Evolutionary conservation across 2,329 filamentous ascomycete species (phyloP), one percentile per base, ranked within the genome.

Genomic region (Neobulgaria alba): DNA sequence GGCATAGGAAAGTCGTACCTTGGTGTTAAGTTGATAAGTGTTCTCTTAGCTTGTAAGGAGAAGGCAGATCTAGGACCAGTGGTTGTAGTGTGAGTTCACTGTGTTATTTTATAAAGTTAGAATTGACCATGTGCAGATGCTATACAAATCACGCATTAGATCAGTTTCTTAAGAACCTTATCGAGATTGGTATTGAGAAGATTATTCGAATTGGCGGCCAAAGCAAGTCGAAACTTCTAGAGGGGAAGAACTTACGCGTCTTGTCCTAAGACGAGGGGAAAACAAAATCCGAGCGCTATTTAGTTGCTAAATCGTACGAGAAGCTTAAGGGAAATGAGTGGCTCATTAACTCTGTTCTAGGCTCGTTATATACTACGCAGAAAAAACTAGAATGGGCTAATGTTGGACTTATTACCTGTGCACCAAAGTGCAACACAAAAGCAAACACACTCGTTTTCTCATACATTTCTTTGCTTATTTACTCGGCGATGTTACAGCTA

Each of bases 41-140:
- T 47, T 31, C 52, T 48, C 37, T 69, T 48, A 63, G 64, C 42
- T 55, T 14, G 15, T 53, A 52, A 29, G 39, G 7, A 7, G 12
- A 7, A 26, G 12, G 23, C 12, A 7, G 15, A 36, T 4, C 36
- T 38, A 10, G 36, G 36, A 4, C 36, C 36, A 15, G 32, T 38
- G 10, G 32, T 38, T 31, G 36, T 38, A 18, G 36, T 38, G 36
- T 38, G 21, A 32, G 36, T 38, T 3, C 15, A 10, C 1, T 20
- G 18, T 14, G 17, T 2, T 23, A 4, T 10, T 3, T 29, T 29
- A 14, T 26, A 29, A 14, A 18, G 5, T 14, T 75, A 18, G 64
- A 65, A 26, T 26, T 26, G 23, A 26, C 23, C 23, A 12, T 69
- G 63, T 46, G 67, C 72, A 26, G 23, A 10, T 57, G 50, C 39